phyloP scores from a whole-genome alignment of 2,329 filamentous ascomycete genomes.

The Eurotiales sp. region DNA sequence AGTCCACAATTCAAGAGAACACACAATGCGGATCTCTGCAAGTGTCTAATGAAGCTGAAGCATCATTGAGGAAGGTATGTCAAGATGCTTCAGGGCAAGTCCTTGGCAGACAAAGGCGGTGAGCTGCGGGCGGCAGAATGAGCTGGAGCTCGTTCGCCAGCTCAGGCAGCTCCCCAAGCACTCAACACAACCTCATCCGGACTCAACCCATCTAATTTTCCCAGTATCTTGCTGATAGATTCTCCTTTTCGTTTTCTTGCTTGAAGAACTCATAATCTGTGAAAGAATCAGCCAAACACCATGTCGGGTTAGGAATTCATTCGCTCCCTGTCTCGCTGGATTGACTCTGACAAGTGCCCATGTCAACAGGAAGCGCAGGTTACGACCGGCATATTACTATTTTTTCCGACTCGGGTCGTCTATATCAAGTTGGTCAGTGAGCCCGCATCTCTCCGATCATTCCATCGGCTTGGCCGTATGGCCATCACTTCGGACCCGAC shows the following conservation, averaged over 20 bases:
- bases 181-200: slow-evolving; percentile 5
- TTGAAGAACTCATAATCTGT: background rate
- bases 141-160: slow-evolving; percentile 10
- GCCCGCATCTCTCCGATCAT: no score
- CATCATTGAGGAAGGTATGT: no score
- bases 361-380: slow-evolving; percentile 66
- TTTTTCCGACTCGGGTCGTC: slow-evolving; percentile 95
- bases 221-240: background rate
- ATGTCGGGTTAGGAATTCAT: slow-evolving; percentile 42
- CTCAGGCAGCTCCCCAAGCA: slow-evolving; percentile 14
- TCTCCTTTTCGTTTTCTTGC: background rate
- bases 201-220: slow-evolving; percentile 1
- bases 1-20: no score
- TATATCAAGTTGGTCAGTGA: slow-evolving; percentile 97
- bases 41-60: no score
- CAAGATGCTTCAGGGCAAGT: no score
- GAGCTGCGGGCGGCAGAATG: slow-evolving; percentile 8
- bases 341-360: slow-evolving; percentile 9
- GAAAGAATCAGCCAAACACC: slow-evolving; percentile 18
- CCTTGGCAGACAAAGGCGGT: slow-evolving; percentile 8
- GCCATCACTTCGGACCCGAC: no score
- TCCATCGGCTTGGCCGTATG: no score
- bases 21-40: no score
- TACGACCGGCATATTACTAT: slow-evolving; percentile 99
- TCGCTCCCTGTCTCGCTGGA: slow-evolving; percentile 25